These are phyloP conservation scores for Sedum album DNA, from an alignment of 164 flowering plant species.

Conservation along the genomic window DNA sequence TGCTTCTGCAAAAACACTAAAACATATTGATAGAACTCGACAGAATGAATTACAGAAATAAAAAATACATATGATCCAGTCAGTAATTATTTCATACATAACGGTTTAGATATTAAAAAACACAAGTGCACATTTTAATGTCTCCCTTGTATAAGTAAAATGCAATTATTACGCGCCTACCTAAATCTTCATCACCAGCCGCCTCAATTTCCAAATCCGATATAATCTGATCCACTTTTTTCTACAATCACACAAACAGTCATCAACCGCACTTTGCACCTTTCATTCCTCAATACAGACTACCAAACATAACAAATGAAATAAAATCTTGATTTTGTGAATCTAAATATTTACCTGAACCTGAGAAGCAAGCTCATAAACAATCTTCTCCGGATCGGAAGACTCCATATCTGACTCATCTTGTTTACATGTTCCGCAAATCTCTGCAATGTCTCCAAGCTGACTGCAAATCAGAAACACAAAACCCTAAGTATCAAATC, in stretches of 20 bases:
- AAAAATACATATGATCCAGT: neutral
- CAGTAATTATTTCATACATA: too few relatives aligned
- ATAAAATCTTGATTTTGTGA: too few relatives aligned
- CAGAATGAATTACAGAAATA: neutral
- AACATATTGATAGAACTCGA: neutral
- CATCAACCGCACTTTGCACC: neutral
- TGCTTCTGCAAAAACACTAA: constrained; percentile 27
- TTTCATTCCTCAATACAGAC: neutral
- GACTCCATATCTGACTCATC: neutral
- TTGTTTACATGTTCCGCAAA: constrained; percentile 2
- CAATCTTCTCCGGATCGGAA: constrained; percentile 18
- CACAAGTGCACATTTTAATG: neutral
- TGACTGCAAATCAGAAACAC: constrained; percentile 18
- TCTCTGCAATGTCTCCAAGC: constrained; percentile 22
- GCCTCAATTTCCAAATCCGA: constrained; percentile 27
- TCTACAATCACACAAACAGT: constrained; percentile 18
- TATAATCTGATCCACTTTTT: constrained; percentile 22
- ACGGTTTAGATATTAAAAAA: neutral
- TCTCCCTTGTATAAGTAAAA: neutral
- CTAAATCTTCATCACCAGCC: constrained; percentile 21
- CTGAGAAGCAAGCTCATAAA: constrained; percentile 23
- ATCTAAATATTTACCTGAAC: constrained; percentile 21
- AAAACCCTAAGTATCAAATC: neutral
- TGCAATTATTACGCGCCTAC: constrained; percentile 9
- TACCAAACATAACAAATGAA: neutral